phyloP scores from a whole-genome alignment of 805 yeast genomes.

The Myxozyma neotropica region DNA sequence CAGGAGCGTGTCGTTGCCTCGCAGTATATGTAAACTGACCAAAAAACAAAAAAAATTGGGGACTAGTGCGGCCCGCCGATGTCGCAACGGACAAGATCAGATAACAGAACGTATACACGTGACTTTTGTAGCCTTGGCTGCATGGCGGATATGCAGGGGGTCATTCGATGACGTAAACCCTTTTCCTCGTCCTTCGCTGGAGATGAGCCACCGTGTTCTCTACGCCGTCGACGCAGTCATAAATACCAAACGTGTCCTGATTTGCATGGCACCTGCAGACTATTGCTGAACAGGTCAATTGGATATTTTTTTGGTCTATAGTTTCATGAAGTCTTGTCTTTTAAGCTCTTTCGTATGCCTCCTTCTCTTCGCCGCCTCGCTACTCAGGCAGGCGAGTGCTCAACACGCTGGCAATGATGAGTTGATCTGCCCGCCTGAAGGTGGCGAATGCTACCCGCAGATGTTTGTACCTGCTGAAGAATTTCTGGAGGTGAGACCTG shows the following conservation, averaged over 20 bases:
- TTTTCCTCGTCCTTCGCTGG: neutral
- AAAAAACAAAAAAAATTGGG: neutral
- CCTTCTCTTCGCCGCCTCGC: neutral
- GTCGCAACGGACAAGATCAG: constrained; percentile 1
- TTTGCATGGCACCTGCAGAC: too few species aligned
- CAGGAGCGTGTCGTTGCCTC: too few species aligned
- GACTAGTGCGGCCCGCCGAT: neutral
- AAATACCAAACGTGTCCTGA: neutral
- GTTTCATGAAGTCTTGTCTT: too few species aligned
- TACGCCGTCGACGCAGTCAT: too few species aligned
- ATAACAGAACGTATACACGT: neutral
- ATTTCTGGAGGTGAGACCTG: constrained; percentile 71
- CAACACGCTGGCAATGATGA: constrained; percentile 1
- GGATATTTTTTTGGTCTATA: too few species aligned
- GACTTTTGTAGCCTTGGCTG: neutral
- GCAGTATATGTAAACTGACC: too few species aligned
- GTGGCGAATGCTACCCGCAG: constrained; percentile 30
- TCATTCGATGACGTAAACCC: neutral
- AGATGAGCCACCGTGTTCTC: constrained; percentile 9
- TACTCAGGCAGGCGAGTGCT: neutral
- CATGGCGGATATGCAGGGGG: constrained; percentile 2
- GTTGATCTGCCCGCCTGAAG: constrained; percentile 21
- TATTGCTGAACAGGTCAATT: too few species aligned
- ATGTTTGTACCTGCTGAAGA: constrained; percentile 61
- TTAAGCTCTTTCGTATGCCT: neutral